Base-by-base conservation (phyloP, 2,329 filamentous ascomycete species). In the Trichoderma sp. region DNA sequence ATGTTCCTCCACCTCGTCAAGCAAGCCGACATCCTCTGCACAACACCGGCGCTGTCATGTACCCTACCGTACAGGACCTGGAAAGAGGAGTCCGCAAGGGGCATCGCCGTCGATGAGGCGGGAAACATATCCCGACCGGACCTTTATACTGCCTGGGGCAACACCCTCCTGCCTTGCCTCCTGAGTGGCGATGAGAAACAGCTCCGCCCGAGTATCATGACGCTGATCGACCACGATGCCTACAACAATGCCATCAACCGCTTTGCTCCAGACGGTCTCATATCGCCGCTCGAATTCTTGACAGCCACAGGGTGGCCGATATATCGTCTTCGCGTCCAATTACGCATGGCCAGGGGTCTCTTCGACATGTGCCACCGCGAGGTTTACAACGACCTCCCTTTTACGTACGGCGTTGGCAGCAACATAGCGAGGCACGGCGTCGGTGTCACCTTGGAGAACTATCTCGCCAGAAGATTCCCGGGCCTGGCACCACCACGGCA, bases 61-160 rank as follows among this genome's bases (percentile, higher is more conserved):
- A 2, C 0, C 2, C 41, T 4, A 0, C 16, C 18, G 0, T 45
- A 18, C 7, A 45, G 18, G 1, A 6, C 16, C 0, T 18, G 18
- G 41, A 45, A n/a, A 27, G 27, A 27, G 18, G 38, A 18, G 3
- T 1, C 2, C 1, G 41, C 41, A 0, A 45, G 3, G 1, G 41
- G 41, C 7, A 45, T 45, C 8, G 41, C 41, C 0, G 41, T 45
- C 9, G 41, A 45, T 45, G 41, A 45, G 9, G 41, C 41, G 0
- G 41, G 41, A 18, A 45, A 45, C 7, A 45, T 45, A 4, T 18
- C 16, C 1, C 41, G 41, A 1, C 41, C 41, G 0, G 41, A 45
- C 1, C 7, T 45, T 9, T 45, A 45, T 4, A 18, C 0, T 45
- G 41, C 18, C 0, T 45, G 41, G 41, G 41, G 41, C 1, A 45